Evolutionary conservation across 306 rosid genomes (phyloP).

Genomic region (Acacia acuminata): DNA sequence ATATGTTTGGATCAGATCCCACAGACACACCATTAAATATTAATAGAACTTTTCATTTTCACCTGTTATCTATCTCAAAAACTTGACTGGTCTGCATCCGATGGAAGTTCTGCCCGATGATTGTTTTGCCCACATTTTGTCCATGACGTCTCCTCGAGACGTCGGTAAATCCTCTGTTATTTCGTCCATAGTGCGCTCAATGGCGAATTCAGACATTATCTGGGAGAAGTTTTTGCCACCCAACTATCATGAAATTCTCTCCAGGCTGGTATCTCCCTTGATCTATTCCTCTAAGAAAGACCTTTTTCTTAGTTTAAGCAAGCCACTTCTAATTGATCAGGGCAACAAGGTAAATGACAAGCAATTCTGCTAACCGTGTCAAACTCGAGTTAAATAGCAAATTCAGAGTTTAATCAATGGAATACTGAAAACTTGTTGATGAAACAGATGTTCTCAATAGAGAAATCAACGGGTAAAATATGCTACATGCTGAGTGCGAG

Average conservation of each 20-base stretch:
- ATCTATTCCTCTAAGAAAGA: constrained; percentile 47
- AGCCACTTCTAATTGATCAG: constrained; percentile 51
- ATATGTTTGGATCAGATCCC: constrained; percentile 22
- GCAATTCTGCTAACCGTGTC: neutral
- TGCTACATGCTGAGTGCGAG: constrained; percentile 67
- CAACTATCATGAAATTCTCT: constrained; percentile 35
- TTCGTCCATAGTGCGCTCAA: constrained; percentile 32
- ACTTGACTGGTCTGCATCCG: neutral
- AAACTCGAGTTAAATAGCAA: neutral
- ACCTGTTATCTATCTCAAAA: neutral
- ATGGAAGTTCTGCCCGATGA: constrained; percentile 56
- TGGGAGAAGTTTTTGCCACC: constrained; percentile 60
- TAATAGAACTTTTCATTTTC: neutral
- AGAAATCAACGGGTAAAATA: constrained; percentile 55
- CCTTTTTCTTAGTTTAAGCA: constrained; percentile 46
- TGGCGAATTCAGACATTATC: constrained; percentile 48
- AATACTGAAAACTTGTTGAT: neutral
- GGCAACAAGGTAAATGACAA: constrained; percentile 43
- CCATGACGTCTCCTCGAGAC: constrained; percentile 55
- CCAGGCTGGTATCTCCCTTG: constrained; percentile 47
- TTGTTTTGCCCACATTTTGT: constrained; percentile 55
- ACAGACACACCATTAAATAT: neutral
- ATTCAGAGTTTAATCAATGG: neutral
- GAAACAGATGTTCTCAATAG: constrained; percentile 55
- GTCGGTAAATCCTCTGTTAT: constrained; percentile 37